These are phyloP conservation scores for Termitomyces sp. DNA, from an alignment of 768 basidiomycete species.

Conservation along the genomic window DNA sequence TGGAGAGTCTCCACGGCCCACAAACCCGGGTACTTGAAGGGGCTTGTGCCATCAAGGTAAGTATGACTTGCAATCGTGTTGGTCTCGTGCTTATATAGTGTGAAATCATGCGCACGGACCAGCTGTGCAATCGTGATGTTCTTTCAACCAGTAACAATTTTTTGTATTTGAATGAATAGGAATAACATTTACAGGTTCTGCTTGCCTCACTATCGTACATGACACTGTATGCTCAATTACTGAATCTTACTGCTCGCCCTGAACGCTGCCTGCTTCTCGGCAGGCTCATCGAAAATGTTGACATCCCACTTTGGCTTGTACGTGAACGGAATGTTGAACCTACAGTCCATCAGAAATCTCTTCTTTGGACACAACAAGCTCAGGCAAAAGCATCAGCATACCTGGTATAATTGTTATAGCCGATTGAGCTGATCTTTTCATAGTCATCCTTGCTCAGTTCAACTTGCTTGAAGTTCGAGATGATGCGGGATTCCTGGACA, in stretches of 20 bases:
- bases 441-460: conserved; percentile 63
- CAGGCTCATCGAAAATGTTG: conserved; percentile 60
- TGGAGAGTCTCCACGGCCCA: conserved; percentile 54
- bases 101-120: background rate
- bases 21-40: conserved; percentile 51
- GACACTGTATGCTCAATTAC: background rate
- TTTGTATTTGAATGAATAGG: too few relatives aligned
- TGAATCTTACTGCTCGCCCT: conserved; percentile 24
- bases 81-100: background rate
- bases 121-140: background rate
- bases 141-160: too few relatives aligned
- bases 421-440: conserved; percentile 48
- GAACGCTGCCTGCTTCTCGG: conserved; percentile 40
- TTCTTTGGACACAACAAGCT: background rate
- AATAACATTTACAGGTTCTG: conserved; percentile 8
- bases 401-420: conserved; percentile 39
- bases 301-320: conserved; percentile 67
- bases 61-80: conserved; percentile 31
- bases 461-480: conserved; percentile 75
- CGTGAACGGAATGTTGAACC: conserved; percentile 60
- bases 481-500: conserved; percentile 64
- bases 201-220: background rate
- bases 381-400: conserved; percentile 11
- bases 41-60: conserved; percentile 62
- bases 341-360: conserved; percentile 13